phyloP scores from a whole-genome alignment of 2,329 filamentous ascomycete species.

The Cercospora canescens region DNA sequence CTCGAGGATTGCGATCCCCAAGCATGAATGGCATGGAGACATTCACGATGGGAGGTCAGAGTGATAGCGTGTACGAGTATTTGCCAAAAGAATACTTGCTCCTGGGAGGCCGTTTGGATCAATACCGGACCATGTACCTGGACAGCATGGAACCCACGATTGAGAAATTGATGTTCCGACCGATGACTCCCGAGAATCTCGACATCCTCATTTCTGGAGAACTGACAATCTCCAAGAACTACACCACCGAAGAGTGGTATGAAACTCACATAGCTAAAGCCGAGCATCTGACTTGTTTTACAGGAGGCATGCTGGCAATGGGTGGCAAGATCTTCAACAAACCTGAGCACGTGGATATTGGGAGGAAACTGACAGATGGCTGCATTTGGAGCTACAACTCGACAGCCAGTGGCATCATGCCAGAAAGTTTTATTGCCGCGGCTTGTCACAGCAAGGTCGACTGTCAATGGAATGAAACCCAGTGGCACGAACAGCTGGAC shows the following conservation, averaged over 20 bases:
- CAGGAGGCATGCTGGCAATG: slow-evolving; percentile 57
- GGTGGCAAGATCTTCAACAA: slow-evolving; percentile 54
- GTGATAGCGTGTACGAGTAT: slow-evolving; percentile 60
- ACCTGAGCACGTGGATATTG: slow-evolving; percentile 51
- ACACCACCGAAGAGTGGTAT: slow-evolving; percentile 41
- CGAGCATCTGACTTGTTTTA: slow-evolving; percentile 56
- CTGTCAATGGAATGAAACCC: slow-evolving; percentile 46
- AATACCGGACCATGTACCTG: slow-evolving; percentile 73
- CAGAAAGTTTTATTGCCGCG: slow-evolving; percentile 48
- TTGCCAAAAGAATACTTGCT: slow-evolving; percentile 68
- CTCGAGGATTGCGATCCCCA: slow-evolving; percentile 57
- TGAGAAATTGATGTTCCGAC: slow-evolving; percentile 73
- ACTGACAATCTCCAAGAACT: slow-evolving; percentile 41
- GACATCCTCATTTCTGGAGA: slow-evolving; percentile 76
- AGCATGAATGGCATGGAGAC: slow-evolving; percentile 48
- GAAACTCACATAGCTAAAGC: slow-evolving; percentile 44
- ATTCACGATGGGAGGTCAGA: slow-evolving; percentile 57
- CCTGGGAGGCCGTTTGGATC: slow-evolving; percentile 69
- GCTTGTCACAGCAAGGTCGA: slow-evolving; percentile 44
- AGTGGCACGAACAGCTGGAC: slow-evolving; percentile 45
- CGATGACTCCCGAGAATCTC: slow-evolving; percentile 67
- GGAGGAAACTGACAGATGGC: slow-evolving; percentile 53
- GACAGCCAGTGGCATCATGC: slow-evolving; percentile 55
- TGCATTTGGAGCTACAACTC: slow-evolving; percentile 58
- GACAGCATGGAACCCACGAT: slow-evolving; percentile 67